Conservation (phyloP, 2,329 filamentous ascomycete species). For the Fusarium sacchari region DNA sequence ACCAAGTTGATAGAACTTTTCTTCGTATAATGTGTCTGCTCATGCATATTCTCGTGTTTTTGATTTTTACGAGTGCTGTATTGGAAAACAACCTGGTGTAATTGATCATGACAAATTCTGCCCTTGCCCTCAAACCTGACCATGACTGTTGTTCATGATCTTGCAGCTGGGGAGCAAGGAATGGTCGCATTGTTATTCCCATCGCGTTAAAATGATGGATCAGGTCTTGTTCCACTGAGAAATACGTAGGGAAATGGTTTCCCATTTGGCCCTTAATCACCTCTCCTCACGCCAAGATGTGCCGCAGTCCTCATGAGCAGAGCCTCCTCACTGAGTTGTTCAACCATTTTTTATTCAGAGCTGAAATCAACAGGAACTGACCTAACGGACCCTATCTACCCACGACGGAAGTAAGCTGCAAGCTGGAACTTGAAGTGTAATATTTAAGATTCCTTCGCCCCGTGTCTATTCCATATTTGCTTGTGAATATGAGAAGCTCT, state of each 20-base stretch:
- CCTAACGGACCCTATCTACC: background rate
- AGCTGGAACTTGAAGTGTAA: slow-evolving; percentile 20
- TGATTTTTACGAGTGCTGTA: background rate
- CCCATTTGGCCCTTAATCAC: background rate
- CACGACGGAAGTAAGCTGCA: background rate
- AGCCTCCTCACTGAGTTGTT: background rate
- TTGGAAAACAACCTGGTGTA: no score
- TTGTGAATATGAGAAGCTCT: slow-evolving; percentile 5
- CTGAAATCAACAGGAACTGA: background rate
- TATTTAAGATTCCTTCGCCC: background rate
- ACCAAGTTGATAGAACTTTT: slow-evolving; percentile 16
- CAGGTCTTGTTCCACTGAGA: slow-evolving; percentile 3
- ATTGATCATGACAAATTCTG: background rate
- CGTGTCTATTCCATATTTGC: background rate
- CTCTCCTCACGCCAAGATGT: background rate
- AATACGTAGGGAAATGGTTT: background rate
- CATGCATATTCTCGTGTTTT: background rate
- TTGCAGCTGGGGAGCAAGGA: background rate
- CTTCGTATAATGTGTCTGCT: background rate
- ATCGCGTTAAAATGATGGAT: slow-evolving; percentile 8
- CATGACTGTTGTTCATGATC: no score
- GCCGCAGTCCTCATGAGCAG: background rate
- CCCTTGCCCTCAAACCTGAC: background rate
- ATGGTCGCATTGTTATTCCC: background rate
- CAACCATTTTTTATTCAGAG: background rate